phyloP scores from a whole-genome alignment of 768 basidiomycete genomes.

The Saitozyma podzolica region DNA sequence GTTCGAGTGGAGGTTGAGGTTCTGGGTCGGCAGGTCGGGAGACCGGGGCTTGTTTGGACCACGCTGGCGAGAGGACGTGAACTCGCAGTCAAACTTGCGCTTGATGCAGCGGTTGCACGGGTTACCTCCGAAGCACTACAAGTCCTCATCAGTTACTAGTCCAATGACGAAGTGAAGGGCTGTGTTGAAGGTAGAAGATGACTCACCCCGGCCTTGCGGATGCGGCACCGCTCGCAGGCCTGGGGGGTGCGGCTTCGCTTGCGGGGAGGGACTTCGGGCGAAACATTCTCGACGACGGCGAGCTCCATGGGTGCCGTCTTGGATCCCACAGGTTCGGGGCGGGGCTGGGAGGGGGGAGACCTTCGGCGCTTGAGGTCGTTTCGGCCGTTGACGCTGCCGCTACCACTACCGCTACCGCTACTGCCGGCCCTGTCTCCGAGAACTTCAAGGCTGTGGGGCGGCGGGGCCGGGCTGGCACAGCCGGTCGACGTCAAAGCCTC shows the following conservation, averaged over 20 bases:
- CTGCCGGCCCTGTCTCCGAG: no score
- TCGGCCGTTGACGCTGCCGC: no score
- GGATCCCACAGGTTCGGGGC: no score
- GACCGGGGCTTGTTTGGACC: neutral
- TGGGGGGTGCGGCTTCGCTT: conserved; percentile 47
- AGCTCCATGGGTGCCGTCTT: conserved; percentile 35
- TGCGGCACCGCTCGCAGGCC: conserved; percentile 50
- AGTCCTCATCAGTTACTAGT: neutral
- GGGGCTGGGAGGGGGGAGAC: no score
- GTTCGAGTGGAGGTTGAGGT: neutral
- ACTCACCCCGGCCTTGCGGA: conserved; percentile 50
- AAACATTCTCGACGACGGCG: neutral
- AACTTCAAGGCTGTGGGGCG: no score
- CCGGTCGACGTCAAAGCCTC: no score
- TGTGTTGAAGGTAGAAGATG: neutral
- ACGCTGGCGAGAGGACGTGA: conserved; percentile 1
- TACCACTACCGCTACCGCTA: neutral
- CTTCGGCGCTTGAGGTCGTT: no score
- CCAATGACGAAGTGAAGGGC: neutral
- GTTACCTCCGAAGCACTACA: conserved; percentile 41
- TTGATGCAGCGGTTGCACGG: conserved; percentile 42
- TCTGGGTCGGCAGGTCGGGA: neutral
- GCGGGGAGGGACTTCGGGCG: no score
- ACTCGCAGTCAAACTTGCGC: conserved; percentile 10
- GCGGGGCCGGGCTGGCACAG: no score